Conservation (phyloP, 306 rosid genomes). For the Arachis stenosperma region DNA sequence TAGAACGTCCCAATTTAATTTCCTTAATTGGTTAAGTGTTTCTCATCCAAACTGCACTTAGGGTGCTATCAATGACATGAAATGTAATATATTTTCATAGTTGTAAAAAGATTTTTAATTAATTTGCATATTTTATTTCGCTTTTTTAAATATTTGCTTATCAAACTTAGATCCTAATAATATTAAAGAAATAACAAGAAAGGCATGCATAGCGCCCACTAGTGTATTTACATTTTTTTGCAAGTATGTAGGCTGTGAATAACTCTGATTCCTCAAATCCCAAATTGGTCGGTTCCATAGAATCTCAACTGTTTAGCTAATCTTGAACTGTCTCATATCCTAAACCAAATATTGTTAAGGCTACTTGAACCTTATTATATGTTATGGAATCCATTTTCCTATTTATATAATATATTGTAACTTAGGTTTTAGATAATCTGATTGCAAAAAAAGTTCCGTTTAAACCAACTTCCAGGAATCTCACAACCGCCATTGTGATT, state of each 20-base stretch:
- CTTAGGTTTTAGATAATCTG: conserved; percentile 52
- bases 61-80: not conserved
- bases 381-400: not conserved
- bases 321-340: conserved; percentile 52
- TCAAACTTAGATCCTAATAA: not conserved
- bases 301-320: conserved; percentile 64
- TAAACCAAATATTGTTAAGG: conserved; percentile 32
- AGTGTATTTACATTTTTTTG: conserved; percentile 47
- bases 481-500: conserved; percentile 55
- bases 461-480: conserved; percentile 47
- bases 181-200: not conserved
- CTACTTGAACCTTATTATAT: conserved; percentile 42
- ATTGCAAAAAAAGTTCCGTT: conserved; percentile 51
- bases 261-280: conserved; percentile 71
- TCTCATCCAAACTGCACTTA: no score
- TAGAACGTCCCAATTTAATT: no score
- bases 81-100: no score
- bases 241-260: conserved; percentile 24
- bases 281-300: conserved; percentile 56
- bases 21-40: no score
- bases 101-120: no score
- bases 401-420: not conserved
- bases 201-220: conserved; percentile 53
- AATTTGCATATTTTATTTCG: no score
- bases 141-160: no score